Evolutionary conservation across 2,329 filamentous ascomycete genomes (phyloP).

Genomic region (Parafenestella ontariensis): DNA sequence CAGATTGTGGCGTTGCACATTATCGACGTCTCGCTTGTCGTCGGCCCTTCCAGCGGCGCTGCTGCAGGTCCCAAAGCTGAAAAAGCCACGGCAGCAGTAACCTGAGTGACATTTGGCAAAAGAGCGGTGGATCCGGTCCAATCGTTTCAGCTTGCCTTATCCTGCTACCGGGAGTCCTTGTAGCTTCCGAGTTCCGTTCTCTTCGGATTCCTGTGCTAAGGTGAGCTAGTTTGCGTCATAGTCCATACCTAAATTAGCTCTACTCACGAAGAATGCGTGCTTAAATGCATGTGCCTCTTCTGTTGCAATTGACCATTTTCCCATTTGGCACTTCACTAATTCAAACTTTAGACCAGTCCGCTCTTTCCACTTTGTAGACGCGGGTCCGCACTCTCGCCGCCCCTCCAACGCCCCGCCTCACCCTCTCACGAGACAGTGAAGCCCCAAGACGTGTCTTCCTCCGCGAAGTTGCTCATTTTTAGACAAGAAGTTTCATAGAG

Average conservation of each 20-base stretch:
- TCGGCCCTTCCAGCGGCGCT: slow-evolving; percentile 5
- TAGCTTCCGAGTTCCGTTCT: neutral
- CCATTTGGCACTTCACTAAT: slow-evolving; percentile 4
- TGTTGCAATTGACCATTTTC: neutral
- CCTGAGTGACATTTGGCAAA: slow-evolving; percentile 15
- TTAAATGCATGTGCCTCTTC: slow-evolving; percentile 9
- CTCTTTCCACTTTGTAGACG: slow-evolving; percentile 4
- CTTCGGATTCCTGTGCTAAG: slow-evolving; percentile 11
- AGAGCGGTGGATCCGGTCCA: slow-evolving; percentile 43
- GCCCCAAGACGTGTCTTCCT: slow-evolving; percentile 11
- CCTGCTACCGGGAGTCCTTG: slow-evolving; percentile 9
- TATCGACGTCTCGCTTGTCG: slow-evolving; percentile 2
- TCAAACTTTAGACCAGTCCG: slow-evolving; percentile 6
- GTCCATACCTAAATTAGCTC: slow-evolving; percentile 24
- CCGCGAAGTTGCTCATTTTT: slow-evolving; percentile 15
- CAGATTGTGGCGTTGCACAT: slow-evolving; percentile 29
- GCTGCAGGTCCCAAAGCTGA: slow-evolving; percentile 14
- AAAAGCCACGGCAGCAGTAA: slow-evolving; percentile 10
- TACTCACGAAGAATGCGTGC: slow-evolving; percentile 4
- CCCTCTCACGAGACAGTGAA: slow-evolving; percentile 10
- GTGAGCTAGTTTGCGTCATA: slow-evolving; percentile 33
- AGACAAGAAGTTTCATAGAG: slow-evolving; percentile 14
- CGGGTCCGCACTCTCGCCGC: slow-evolving; percentile 8
- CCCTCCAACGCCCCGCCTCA: slow-evolving; percentile 12
- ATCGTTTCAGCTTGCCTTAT: slow-evolving; percentile 38